Evolutionary conservation across 495 filamentous ascomycete species (phyloP), one percentile per base, ranked within the genome.

Genomic region (Hypoxylon perforatum): DNA sequence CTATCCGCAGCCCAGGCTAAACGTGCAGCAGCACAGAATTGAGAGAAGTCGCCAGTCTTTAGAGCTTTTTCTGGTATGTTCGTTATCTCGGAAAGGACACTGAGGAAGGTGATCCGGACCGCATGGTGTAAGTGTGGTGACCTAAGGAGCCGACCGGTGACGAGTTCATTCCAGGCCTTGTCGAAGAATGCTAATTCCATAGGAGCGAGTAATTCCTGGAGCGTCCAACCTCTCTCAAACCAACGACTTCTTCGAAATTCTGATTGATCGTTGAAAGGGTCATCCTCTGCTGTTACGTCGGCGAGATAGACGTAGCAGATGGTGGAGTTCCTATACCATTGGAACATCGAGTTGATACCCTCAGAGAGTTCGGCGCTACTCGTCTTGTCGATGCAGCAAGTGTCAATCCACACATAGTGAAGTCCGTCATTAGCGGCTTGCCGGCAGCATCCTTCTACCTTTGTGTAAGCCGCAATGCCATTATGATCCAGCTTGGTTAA

Each of bases 301-400:
- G 48, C 33, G 5, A 70, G 28, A 39, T 67, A 59, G 30, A 60
- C 12, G 35, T 63, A 65, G 35, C 61, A 71, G 1, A 65, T 38
- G 5, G 14, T 17, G 0, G 69, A 50, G 6, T 54, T 57, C 14
- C 41, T 41, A 18, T 69, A 70, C 67, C 64, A 70, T 33, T 62
- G 42, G 49, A 61, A 81, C 74, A 81, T 81, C n/a, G 74, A 77
- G 49, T 81, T 80, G 39, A 80, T 77, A 0, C 75, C 69, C 46
- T 67, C 53, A 5, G 63, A 56, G 21, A 62, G 50, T 7, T 67
- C 57, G 12, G 57, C 65, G 15, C 48, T 54, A 18, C 62, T 65
- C 12, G 55, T 52, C 48, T 59, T 65, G 48, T 65, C 47, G 9
- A 65, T 65, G 22, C 55, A 65, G 49, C 62, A 65, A 47, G 62